These are phyloP conservation scores for Arachis monticola DNA, from an alignment of 331 rosid species.

Conservation along the genomic window DNA sequence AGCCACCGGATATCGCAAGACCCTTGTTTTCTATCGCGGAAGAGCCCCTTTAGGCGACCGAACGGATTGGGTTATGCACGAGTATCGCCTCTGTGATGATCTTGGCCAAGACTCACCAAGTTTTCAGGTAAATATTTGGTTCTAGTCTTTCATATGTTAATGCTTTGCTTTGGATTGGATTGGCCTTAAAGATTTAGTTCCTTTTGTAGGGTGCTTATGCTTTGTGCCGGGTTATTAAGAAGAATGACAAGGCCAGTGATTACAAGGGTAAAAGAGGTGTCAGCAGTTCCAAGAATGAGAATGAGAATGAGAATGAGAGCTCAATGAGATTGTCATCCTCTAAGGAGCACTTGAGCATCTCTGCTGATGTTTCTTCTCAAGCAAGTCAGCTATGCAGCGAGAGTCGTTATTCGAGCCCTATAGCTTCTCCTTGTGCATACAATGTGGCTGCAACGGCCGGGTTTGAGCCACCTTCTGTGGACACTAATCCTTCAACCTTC, in stretches of 20 bases:
- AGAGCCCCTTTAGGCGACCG: slow-evolving; percentile 92
- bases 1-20: slow-evolving; percentile 78
- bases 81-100: slow-evolving; percentile 83
- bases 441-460: slow-evolving; percentile 48
- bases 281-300: slow-evolving; percentile 48
- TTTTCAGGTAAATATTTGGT: slow-evolving; percentile 55
- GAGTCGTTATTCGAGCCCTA: slow-evolving; percentile 61
- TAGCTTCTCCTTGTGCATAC: slow-evolving; percentile 54
- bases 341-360: slow-evolving; percentile 44
- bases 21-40: slow-evolving; percentile 87
- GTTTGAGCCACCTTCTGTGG: slow-evolving; percentile 50
- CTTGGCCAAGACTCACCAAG: slow-evolving; percentile 53
- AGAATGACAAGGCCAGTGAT: slow-evolving; percentile 65
- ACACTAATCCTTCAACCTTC: slow-evolving; percentile 54
- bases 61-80: slow-evolving; percentile 92
- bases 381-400: slow-evolving; percentile 48
- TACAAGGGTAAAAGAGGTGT: slow-evolving; percentile 43
- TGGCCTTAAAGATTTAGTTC: neutral
- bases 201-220: slow-evolving; percentile 72
- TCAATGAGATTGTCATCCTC: slow-evolving; percentile 34
- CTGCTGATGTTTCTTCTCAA: slow-evolving; percentile 53
- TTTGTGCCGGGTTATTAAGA: slow-evolving; percentile 83
- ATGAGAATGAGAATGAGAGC: slow-evolving; percentile 45
- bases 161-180: neutral
- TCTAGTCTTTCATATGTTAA: neutral